Conservation (phyloP, 768 basidiomycete species). For the Termitomyces sp. region DNA sequence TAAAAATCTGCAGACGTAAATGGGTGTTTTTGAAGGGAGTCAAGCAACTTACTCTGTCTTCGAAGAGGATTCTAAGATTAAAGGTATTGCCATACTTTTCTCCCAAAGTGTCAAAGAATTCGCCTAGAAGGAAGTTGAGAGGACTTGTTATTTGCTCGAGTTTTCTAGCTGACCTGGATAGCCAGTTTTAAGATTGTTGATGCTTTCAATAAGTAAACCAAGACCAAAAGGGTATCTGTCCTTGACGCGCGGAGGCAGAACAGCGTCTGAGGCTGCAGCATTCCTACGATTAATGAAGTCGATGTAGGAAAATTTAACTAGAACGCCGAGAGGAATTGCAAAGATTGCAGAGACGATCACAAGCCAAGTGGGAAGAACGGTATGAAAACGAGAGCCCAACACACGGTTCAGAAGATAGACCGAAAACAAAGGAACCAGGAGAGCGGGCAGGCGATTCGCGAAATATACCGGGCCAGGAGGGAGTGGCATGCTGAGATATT, state of each 20-base stretch:
- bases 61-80: slow-evolving; percentile 23
- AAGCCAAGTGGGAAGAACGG: slow-evolving; percentile 12
- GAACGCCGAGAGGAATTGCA: slow-evolving; percentile 12
- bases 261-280: slow-evolving; percentile 29
- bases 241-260: slow-evolving; percentile 25
- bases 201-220: slow-evolving; percentile 14
- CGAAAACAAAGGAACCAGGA: slow-evolving; percentile 11
- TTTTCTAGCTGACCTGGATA: slow-evolving; percentile 27
- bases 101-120: slow-evolving; percentile 21
- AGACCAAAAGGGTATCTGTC: slow-evolving; percentile 23
- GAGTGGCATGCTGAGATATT: slow-evolving; percentile 6
- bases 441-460: slow-evolving; percentile 7
- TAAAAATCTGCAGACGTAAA: slow-evolving; percentile 29
- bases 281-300: slow-evolving; percentile 18
- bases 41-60: slow-evolving; percentile 23
- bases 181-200: slow-evolving; percentile 24
- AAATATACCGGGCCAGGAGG: slow-evolving; percentile 18
- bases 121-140: slow-evolving; percentile 18
- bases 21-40: not conserved
- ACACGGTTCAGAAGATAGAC: slow-evolving; percentile 11
- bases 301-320: slow-evolving; percentile 14
- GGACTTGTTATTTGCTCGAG: not conserved
- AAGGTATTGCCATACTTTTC: slow-evolving; percentile 21
- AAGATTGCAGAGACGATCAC: slow-evolving; percentile 5
- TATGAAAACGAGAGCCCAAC: not conserved